These are phyloP conservation scores for Sclerotinia borealis DNA, from an alignment of 2,329 filamentous ascomycete species.

Conservation along the genomic window DNA sequence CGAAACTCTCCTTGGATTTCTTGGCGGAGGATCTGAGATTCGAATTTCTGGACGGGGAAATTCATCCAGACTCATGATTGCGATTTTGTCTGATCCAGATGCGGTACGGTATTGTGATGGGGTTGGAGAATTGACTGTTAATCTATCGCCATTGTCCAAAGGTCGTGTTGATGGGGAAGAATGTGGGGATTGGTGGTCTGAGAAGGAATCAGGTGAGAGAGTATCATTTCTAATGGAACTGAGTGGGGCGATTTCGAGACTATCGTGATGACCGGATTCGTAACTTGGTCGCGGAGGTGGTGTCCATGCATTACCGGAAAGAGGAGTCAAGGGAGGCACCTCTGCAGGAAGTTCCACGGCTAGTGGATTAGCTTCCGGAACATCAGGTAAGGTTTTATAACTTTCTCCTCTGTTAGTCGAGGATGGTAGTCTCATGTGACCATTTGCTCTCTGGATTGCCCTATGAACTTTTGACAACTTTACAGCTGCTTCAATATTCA, in stretches of 20 bases:
- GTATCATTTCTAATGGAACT: conserved; percentile 2
- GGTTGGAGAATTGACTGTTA: conserved; percentile 51
- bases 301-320: conserved; percentile 7
- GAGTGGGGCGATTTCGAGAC: conserved; percentile 20
- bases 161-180: conserved; percentile 9
- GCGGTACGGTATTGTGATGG: conserved; percentile 52
- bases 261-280: conserved; percentile 30
- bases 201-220: conserved; percentile 36
- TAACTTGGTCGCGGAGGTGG: conserved; percentile 31
- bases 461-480: conserved; percentile 80
- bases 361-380: conserved; percentile 35
- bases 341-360: conserved; percentile 55
- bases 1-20: conserved; percentile 28
- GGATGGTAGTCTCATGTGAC: conserved; percentile 2
- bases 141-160: conserved; percentile 44
- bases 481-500: conserved; percentile 68
- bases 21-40: background rate
- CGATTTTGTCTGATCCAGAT: conserved; percentile 62
- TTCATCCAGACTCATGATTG: conserved; percentile 55
- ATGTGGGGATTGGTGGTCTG: conserved; percentile 16
- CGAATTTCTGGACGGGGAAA: conserved; percentile 38
- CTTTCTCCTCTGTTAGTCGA: conserved; percentile 4
- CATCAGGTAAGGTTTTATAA: conserved; percentile 23
- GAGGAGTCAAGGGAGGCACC: conserved; percentile 14
- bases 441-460: conserved; percentile 46